Percentiles rank a stretch among this genome's conserved stretches.
Conservation (phyloP, 2,329 filamentous ascomycete species). For the Beauveria australis region DNA sequence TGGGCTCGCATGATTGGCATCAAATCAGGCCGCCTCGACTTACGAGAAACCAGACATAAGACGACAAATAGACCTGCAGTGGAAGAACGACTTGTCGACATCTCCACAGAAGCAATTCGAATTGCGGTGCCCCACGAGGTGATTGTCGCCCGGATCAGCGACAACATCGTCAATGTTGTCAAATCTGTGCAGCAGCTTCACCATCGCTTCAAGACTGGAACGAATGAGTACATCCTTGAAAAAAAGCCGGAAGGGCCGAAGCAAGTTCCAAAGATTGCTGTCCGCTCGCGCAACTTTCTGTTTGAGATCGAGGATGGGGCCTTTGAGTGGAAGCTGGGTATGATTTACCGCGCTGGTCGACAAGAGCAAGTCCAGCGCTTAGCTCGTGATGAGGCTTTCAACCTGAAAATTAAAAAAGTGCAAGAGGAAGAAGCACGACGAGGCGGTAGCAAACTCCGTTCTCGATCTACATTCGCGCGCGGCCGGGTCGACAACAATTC, state of each 20-base stretch:
- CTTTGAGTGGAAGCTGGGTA: conserved; percentile 94
- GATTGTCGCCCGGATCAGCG: conserved; percentile 81
- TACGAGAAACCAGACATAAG: conserved; percentile 69
- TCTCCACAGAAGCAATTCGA: conserved; percentile 77
- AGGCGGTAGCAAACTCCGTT: conserved; percentile 43
- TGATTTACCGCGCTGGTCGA: conserved; percentile 84
- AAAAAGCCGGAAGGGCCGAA: conserved; percentile 84
- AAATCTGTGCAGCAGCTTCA: conserved; percentile 89
- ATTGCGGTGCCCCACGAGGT: conserved; percentile 87
- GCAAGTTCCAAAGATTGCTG: conserved; percentile 72
- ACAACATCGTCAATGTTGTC: conserved; percentile 80
- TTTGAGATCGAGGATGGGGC: conserved; percentile 94
- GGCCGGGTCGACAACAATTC: conserved; percentile 24
- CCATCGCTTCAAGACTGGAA: conserved; percentile 81
- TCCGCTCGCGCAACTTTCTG: conserved; percentile 72
- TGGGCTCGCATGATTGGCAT: conserved; percentile 85
- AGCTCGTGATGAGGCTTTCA: conserved; percentile 83
- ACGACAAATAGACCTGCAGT: conserved; percentile 46
- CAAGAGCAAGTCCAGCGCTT: conserved; percentile 85
- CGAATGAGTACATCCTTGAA: conserved; percentile 78
- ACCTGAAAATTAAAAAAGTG: conserved; percentile 78
- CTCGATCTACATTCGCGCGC: conserved; percentile 42
- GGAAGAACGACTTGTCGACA: conserved; percentile 75
- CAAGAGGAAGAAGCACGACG: conserved; percentile 58
- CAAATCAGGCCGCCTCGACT: conserved; percentile 71